These are phyloP conservation scores for Sorghum bicolor DNA, from an alignment of 176 grass and related monocot species.

Conservation along the genomic window DNA sequence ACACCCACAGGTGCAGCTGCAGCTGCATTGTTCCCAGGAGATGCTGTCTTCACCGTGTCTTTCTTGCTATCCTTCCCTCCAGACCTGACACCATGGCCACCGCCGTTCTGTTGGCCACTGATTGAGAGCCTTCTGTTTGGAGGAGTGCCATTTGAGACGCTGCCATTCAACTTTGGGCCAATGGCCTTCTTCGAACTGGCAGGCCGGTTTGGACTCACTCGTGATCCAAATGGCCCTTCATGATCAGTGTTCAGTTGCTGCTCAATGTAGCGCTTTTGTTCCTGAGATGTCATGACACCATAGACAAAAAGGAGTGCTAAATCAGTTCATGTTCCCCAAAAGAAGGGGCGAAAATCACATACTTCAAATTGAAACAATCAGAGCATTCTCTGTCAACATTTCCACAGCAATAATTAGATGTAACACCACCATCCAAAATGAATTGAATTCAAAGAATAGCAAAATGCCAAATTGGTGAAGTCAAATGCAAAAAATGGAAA, in stretches of 20 bases:
- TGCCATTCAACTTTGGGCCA: conserved; percentile 59
- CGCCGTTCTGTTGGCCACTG: conserved; percentile 51
- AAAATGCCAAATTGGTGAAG: neutral
- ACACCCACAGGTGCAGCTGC: conserved; percentile 11
- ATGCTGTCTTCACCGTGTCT: conserved; percentile 21
- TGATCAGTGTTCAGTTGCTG: conserved; percentile 67
- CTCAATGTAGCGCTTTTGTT: conserved; percentile 75
- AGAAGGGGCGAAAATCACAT: neutral
- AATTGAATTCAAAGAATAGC: neutral
- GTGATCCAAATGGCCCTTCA: conserved; percentile 52
- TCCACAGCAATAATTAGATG: neutral
- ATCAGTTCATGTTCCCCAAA: neutral
- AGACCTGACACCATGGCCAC: conserved; percentile 49
- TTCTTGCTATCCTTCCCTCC: conserved; percentile 72
- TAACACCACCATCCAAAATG: neutral
- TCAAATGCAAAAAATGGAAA: neutral
- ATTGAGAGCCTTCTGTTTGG: conserved; percentile 73
- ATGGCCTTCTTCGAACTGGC: conserved; percentile 63
- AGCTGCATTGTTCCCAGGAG: conserved; percentile 32
- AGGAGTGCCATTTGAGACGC: conserved; percentile 53
- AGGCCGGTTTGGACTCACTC: conserved; percentile 67
- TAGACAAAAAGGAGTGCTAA: neutral
- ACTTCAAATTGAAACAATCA: neutral
- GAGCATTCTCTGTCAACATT: neutral
- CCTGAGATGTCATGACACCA: conserved; percentile 43